Conservation (phyloP, 140 eudicot species). For the Stevia rebaudiana region DNA sequence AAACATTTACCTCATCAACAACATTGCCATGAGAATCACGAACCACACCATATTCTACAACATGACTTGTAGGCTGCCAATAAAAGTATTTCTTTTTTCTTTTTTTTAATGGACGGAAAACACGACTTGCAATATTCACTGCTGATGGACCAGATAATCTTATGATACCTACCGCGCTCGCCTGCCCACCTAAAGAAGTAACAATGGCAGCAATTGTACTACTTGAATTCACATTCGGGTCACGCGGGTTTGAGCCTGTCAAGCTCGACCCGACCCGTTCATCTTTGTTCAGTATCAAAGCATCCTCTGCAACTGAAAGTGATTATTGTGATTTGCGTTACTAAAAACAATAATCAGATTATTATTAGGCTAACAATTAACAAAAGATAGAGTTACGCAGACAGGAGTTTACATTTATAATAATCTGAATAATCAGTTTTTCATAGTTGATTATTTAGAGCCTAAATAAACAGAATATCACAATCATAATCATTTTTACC, state of each 20-base stretch:
- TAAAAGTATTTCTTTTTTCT: conserved; percentile 33
- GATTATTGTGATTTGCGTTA: not conserved
- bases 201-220: conserved; percentile 98
- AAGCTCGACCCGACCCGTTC: conserved; percentile 42
- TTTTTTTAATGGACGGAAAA: conserved; percentile 49
- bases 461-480: not conserved
- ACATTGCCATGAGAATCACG: conserved; percentile 57
- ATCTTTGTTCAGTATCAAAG: conserved; percentile 43
- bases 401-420: not conserved
- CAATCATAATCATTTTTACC: not conserved
- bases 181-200: conserved; percentile 86
- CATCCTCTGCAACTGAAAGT: conserved; percentile 37
- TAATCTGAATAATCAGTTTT: not conserved
- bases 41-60: conserved; percentile 87
- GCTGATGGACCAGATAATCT: conserved; percentile 86
- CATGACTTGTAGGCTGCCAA: conserved; percentile 92
- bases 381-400: not conserved
- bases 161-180: conserved; percentile 93
- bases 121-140: conserved; percentile 48
- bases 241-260: conserved; percentile 16
- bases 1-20: conserved; percentile 70
- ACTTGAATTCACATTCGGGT: conserved; percentile 37
- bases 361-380: not conserved
- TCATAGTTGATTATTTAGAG: not conserved
- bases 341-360: not conserved